Evolutionary conservation across 1,284 basidiomycete genomes (phyloP), one percentile per base, ranked within the genome.

Genomic region (Malassezia cuniculi): DNA sequence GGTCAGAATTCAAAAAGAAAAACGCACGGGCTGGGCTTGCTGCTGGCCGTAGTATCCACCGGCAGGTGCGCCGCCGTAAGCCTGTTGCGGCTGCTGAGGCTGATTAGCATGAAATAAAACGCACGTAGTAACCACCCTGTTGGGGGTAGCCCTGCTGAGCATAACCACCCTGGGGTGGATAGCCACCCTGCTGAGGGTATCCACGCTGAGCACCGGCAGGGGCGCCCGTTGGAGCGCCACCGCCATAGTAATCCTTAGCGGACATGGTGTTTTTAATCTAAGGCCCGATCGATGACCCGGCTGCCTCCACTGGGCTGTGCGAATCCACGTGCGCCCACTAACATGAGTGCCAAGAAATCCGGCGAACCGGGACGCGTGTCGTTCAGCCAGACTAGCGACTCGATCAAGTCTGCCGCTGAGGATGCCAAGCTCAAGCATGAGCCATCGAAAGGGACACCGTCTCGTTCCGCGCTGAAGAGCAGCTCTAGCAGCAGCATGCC

Each of bases 401-500:
- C n/a, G n/a, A n/a, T n/a, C n/a, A n/a, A n/a, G n/a, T n/a, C n/a
- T n/a, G n/a, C n/a, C n/a, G n/a, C n/a, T n/a, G n/a, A n/a, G n/a
- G n/a, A n/a, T n/a, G n/a, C n/a, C n/a, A n/a, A n/a, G n/a, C n/a
- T n/a, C n/a, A n/a, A n/a, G n/a, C n/a, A n/a, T n/a, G n/a, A n/a
- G n/a, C n/a, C n/a, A n/a, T n/a, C n/a, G n/a, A n/a, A n/a, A n/a
- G n/a, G n/a, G n/a, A n/a, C n/a, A n/a, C n/a, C n/a, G n/a, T n/a
- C n/a, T n/a, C n/a, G n/a, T n/a, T n/a, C n/a, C n/a, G n/a, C n/a
- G n/a, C 50, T 68, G 34, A 68, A 68, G 39, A 55, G 55, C 27
- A 54, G 55, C 9, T 24, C 46, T 15, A 39, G 48, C 7, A 52
- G 50, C 47, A 50, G 49, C 24, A 43, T 58, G 10, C 68, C 67